Base-by-base conservation (phyloP, 2,329 filamentous ascomycete genomes). In the Neofusicoccum parvum region DNA sequence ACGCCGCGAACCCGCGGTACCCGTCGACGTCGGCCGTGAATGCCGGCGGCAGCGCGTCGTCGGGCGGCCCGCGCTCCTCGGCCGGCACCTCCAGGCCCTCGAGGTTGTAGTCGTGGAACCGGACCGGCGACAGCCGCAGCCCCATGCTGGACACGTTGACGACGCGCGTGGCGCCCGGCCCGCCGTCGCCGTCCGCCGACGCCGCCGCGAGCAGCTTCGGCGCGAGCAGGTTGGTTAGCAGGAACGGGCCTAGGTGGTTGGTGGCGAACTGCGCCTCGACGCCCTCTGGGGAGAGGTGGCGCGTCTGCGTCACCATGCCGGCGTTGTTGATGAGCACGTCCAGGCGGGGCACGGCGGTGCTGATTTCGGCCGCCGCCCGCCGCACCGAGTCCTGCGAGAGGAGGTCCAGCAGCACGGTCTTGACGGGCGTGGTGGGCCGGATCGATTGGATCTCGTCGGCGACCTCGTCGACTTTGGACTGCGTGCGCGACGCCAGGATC, bases 261-360 rank as follows among this genome's bases (percentile, higher is more conserved):
- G 76, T 80, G 23, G 77, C 81, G 66, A 82, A 79, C 53, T 82
- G 80, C 12, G 76, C 71, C 68, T 84, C 81, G 68, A 80, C 78
- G 39, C 80, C 80, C 43, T 82, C 79, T 27, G 72, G 67, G 1
- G 78, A 80, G 1, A 70, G 62, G 15, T 56, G 49, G 23, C 49
- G 70, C 4, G 68, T 74, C 41, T 77, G 71, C 23, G 77, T 77
- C 69, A 74, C 70, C 20, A 74, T 71, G 36, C 68, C 72, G 4
- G 80, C 75, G 39, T 81, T 81, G 67, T 78, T 75, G 39, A 82
- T 73, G 1, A 82, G 68, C 17, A 83, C 73, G 69, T 83, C 79
- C 36, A 83, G 76, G 41, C 56, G 56, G 46, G 68, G 71, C 14
- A 46, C n/a, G 41, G 78, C 74, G 7, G 68, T 36, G 2, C 73